Conservation (phyloP, 176 grass and related monocot genomes). For the Musa acuminata region DNA sequence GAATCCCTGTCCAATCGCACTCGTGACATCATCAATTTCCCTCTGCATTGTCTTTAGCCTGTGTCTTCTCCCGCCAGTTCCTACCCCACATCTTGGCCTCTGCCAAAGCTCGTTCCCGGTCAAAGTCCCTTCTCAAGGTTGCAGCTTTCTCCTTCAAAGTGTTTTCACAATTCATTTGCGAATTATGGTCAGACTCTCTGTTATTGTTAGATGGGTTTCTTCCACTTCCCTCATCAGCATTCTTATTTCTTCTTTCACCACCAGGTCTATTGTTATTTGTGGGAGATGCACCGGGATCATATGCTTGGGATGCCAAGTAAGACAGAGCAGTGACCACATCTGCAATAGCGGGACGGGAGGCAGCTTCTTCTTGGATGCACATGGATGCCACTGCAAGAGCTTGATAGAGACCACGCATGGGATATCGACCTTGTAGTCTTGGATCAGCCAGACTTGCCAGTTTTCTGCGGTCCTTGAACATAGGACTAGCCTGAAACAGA, state of each 20-base stretch:
- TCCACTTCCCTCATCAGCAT: slow-evolving; percentile 16
- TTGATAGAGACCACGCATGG: slow-evolving; percentile 72
- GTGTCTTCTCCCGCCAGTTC: slow-evolving; percentile 81
- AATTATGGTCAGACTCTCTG: slow-evolving; percentile 32
- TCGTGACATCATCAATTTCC: slow-evolving; percentile 33
- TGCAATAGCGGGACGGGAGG: slow-evolving; percentile 53
- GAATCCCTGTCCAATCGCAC: slow-evolving; percentile 19
- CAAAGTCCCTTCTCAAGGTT: slow-evolving; percentile 50
- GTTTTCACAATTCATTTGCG: slow-evolving; percentile 21
- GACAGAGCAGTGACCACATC: slow-evolving; percentile 76
- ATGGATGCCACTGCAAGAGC: slow-evolving; percentile 74
- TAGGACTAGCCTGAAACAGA: not conserved
- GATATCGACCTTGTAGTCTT: slow-evolving; percentile 48
- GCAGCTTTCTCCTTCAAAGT: slow-evolving; percentile 33
- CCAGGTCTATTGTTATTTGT: slow-evolving; percentile 22
- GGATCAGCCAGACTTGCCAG: slow-evolving; percentile 72
- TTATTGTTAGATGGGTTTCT: slow-evolving; percentile 22
- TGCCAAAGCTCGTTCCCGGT: slow-evolving; percentile 56
- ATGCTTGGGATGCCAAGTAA: slow-evolving; percentile 55
- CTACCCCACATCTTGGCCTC: slow-evolving; percentile 70
- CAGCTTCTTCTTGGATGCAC: slow-evolving; percentile 82
- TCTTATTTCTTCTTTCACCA: slow-evolving; percentile 20
- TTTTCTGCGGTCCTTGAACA: slow-evolving; percentile 75
- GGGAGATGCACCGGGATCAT: slow-evolving; percentile 32
- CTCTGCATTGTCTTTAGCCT: slow-evolving; percentile 29